These are phyloP conservation scores for Ichthyophthirius multifiliis DNA, from an alignment of 169 alveolate species.

Conservation along the genomic window DNA sequence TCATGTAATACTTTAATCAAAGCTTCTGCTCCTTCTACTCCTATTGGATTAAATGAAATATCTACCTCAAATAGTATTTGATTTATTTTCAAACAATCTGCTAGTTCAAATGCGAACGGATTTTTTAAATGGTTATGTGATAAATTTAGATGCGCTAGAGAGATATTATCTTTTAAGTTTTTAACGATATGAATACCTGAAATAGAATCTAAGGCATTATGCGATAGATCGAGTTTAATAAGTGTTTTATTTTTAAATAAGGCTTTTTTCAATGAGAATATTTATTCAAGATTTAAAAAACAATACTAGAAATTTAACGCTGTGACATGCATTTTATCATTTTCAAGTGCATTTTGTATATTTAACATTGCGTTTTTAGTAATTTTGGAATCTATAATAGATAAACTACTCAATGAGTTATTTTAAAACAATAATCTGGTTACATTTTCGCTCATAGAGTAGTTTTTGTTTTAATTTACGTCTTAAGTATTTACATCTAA, in stretches of 20 bases:
- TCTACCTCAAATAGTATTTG: neutral
- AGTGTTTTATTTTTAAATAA: neutral
- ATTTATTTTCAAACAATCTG: neutral
- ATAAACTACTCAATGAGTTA: neutral
- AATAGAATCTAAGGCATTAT: neutral
- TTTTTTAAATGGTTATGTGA: neutral
- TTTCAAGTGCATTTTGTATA: neutral
- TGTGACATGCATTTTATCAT: neutral
- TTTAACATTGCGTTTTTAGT: neutral
- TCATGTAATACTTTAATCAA: constrained; percentile 5
- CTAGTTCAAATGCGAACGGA: neutral
- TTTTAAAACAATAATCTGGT: neutral
- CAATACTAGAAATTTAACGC: neutral
- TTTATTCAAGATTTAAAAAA: neutral
- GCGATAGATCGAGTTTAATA: neutral
- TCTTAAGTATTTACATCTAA: neutral
- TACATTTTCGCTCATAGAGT: neutral
- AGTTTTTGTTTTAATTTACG: neutral
- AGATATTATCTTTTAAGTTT: neutral
- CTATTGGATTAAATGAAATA: neutral
- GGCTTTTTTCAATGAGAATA: neutral
- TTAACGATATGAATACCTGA: neutral
- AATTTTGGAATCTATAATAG: neutral
- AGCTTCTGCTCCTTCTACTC: neutral
- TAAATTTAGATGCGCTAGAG: neutral